phyloP scores from a whole-genome alignment of 305 asterid genomes.

The Fraxinus dipetala region DNA sequence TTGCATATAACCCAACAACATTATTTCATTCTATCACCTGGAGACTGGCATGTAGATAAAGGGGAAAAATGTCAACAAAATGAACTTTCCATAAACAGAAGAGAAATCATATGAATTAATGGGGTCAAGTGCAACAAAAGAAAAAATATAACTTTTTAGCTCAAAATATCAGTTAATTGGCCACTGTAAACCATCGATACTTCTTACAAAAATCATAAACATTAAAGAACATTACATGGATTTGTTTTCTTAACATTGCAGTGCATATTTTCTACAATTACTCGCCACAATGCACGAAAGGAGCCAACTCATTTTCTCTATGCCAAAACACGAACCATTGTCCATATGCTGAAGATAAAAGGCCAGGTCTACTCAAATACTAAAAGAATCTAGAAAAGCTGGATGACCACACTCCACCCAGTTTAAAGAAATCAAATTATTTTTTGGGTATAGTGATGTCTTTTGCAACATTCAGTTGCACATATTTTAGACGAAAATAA shows the following conservation, averaged over 20 bases:
- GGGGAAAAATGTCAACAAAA: background rate
- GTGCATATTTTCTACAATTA: background rate
- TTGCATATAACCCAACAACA: background rate
- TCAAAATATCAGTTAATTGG: conserved; percentile 6
- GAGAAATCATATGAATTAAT: background rate
- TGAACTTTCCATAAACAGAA: background rate
- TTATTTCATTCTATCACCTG: conserved; percentile 4
- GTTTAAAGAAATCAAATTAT: conserved; percentile 3
- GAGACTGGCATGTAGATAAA: background rate
- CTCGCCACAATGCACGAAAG: conserved; percentile 10
- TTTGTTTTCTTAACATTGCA: background rate
- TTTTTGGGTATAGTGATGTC: background rate
- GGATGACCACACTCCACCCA: conserved; percentile 7
- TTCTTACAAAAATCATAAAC: background rate
- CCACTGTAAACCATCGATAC: background rate
- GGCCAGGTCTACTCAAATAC: background rate
- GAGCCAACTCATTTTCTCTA: conserved; percentile 1
- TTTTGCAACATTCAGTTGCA: conserved; percentile 14
- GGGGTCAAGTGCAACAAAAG: background rate
- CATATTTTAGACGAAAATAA: background rate
- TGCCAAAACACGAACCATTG: background rate
- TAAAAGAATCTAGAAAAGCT: background rate
- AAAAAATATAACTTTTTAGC: background rate
- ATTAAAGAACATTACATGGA: background rate
- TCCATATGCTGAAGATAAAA: background rate